phyloP scores from a whole-genome alignment of 2,329 filamentous ascomycete genomes.

The Fusarium sp. region DNA sequence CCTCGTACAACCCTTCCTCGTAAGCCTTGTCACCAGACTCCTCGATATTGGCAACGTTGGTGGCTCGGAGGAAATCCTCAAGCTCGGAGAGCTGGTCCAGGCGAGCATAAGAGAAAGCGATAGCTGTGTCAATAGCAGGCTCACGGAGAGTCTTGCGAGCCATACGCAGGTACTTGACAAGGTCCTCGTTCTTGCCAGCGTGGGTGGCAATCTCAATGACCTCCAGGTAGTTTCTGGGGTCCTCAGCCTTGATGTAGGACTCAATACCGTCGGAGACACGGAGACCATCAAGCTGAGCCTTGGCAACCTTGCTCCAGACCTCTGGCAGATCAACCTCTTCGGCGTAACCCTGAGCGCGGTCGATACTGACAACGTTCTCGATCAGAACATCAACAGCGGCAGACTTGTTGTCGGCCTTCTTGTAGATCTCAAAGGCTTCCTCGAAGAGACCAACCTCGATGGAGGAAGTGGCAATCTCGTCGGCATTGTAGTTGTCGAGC shows the following conservation, averaged over 20 bases:
- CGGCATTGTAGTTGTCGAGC: constrained; percentile 88
- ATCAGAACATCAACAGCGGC: constrained; percentile 93
- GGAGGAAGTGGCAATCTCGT: constrained; percentile 93
- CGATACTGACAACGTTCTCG: constrained; percentile 97
- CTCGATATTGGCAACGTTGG: constrained; percentile 96
- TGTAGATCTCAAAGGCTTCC: constrained; percentile 98
- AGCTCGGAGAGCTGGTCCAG: constrained; percentile 93
- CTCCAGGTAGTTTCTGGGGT: constrained; percentile 93
- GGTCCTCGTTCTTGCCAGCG: constrained; percentile 96
- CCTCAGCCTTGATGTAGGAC: constrained; percentile 95
- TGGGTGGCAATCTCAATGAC: constrained; percentile 97
- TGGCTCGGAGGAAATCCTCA: constrained; percentile 93
- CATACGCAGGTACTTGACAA: constrained; percentile 97
- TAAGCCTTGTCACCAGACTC: constrained; percentile 99
- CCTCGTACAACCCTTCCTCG: constrained; percentile 92
- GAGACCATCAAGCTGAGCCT: constrained; percentile 96
- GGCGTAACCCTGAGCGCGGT: constrained; percentile 94
- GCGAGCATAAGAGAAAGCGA: constrained; percentile 94
- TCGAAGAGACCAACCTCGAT: constrained; percentile 96
- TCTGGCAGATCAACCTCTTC: constrained; percentile 94
- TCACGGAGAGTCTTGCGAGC: constrained; percentile 96
- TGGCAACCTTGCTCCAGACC: constrained; percentile 98
- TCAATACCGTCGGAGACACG: constrained; percentile 94
- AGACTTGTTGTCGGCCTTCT: constrained; percentile 93
- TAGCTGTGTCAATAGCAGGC: constrained; percentile 90